phyloP scores from a whole-genome alignment of 306 rosid genomes.

The Morella rubra region DNA sequence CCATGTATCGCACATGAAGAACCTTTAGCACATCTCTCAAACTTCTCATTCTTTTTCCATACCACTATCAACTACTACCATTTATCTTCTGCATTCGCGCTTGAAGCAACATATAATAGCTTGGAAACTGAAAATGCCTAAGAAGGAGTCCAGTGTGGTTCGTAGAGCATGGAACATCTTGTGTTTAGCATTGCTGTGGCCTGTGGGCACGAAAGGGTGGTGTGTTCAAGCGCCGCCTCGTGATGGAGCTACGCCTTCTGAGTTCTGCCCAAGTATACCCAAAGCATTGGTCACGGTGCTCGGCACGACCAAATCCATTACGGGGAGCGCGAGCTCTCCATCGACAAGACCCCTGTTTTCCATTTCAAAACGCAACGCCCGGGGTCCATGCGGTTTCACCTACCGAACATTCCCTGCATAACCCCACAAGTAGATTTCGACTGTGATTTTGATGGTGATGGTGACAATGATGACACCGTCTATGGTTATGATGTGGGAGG shows the following conservation, averaged over 20 bases:
- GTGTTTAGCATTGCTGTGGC: conserved; percentile 61
- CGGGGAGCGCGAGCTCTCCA: conserved; percentile 75
- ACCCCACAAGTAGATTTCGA: conserved; percentile 61
- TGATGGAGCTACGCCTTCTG: conserved; percentile 57
- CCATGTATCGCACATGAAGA: conserved; percentile 86
- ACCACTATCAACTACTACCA: too few species aligned
- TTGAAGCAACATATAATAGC: background rate
- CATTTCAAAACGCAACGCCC: conserved; percentile 53
- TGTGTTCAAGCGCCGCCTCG: conserved; percentile 51
- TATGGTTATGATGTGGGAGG: conserved; percentile 27
- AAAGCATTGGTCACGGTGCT: conserved; percentile 32
- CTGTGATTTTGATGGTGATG: conserved; percentile 36
- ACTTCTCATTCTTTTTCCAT: background rate
- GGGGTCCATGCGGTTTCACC: conserved; percentile 54
- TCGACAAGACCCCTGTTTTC: conserved; percentile 71
- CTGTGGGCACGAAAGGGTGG: conserved; percentile 85
- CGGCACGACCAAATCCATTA: conserved; percentile 35
- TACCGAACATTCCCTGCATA: conserved; percentile 61
- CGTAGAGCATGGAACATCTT: conserved; percentile 64
- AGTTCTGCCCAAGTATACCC: conserved; percentile 59
- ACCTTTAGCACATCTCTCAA: conserved; percentile 67
- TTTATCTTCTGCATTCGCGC: too few species aligned
- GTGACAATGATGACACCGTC: background rate
- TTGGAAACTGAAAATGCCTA: conserved; percentile 36
- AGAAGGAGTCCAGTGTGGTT: conserved; percentile 37